Evolutionary conservation across 257 asterid species (phyloP).

Genomic region (Dorcoceras hygrometricum): DNA sequence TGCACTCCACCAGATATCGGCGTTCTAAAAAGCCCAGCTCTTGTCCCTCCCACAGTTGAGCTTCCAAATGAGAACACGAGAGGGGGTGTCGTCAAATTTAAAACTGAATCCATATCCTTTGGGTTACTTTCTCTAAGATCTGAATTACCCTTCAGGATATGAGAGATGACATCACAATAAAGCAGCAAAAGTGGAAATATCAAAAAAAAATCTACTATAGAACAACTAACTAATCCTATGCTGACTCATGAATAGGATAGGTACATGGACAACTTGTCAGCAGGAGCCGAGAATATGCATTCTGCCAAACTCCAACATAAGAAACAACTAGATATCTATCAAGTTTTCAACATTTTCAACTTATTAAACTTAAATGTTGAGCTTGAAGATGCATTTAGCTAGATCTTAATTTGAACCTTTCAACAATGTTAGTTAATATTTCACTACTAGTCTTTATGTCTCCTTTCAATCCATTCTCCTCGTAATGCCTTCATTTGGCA

Average conservation of each 20-base stretch:
- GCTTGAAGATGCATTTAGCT: neutral
- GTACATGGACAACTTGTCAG: neutral
- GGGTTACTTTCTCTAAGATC: constrained; percentile 40
- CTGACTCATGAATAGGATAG: constrained; percentile 15
- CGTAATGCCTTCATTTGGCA: too few relatives aligned
- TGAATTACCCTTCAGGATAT: constrained; percentile 68
- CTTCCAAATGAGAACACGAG: constrained; percentile 43
- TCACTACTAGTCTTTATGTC: too few relatives aligned
- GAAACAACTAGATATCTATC: neutral
- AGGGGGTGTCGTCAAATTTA: constrained; percentile 41
- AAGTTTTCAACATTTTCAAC: neutral
- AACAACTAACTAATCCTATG: constrained; percentile 28
- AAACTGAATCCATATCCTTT: constrained; percentile 23
- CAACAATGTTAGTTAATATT: neutral
- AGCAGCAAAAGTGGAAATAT: constrained; percentile 42
- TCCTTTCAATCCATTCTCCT: too few relatives aligned
- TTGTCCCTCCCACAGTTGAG: constrained; percentile 62
- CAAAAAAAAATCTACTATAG: constrained; percentile 43
- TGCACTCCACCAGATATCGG: constrained; percentile 99
- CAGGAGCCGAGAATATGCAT: neutral
- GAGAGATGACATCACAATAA: constrained; percentile 61
- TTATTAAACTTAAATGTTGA: neutral
- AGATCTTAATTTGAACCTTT: neutral
- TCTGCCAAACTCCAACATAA: constrained; percentile 9
- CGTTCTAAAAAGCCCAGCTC: constrained; percentile 95